Conservation (phyloP, 345 rosid species). For the Lepidium sativum region DNA sequence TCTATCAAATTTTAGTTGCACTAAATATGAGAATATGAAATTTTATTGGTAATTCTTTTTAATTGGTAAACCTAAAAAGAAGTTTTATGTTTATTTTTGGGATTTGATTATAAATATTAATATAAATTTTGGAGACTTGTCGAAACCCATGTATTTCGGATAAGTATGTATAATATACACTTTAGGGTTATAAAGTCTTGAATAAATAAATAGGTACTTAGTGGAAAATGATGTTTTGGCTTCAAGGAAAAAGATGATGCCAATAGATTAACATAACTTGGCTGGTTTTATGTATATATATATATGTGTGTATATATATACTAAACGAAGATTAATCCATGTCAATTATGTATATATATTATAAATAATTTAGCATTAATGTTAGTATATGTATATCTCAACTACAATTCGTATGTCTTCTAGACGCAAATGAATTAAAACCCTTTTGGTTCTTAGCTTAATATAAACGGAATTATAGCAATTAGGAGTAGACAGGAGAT, state of each 20-base stretch:
- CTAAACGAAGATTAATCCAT: background rate
- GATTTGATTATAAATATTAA: background rate
- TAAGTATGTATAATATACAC: slow-evolving; percentile 11
- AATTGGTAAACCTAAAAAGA: background rate
- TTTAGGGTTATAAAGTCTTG: slow-evolving; percentile 6
- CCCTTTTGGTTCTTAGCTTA: background rate
- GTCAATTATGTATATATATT: background rate
- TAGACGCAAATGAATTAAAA: background rate
- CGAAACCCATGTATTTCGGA: slow-evolving; percentile 2
- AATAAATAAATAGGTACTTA: slow-evolving; percentile 2
- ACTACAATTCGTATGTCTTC: slow-evolving; percentile 3
- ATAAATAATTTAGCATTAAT: background rate
- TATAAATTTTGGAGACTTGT: background rate
- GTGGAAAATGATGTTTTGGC: slow-evolving; percentile 28
- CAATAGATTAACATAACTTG: slow-evolving; percentile 19
- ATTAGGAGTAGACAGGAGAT: slow-evolving; percentile 13
- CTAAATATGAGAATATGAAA: background rate
- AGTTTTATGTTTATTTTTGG: background rate
- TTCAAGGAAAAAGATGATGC: slow-evolving; percentile 7
- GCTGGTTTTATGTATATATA: background rate
- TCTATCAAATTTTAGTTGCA: background rate
- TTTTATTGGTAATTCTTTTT: background rate
- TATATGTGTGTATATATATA: background rate
- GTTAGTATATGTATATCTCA: background rate
- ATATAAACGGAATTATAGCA: slow-evolving; percentile 4